Evolutionary conservation across 2,329 filamentous ascomycete genomes (phyloP).

Genomic region (Parascedosporium putredinis): DNA sequence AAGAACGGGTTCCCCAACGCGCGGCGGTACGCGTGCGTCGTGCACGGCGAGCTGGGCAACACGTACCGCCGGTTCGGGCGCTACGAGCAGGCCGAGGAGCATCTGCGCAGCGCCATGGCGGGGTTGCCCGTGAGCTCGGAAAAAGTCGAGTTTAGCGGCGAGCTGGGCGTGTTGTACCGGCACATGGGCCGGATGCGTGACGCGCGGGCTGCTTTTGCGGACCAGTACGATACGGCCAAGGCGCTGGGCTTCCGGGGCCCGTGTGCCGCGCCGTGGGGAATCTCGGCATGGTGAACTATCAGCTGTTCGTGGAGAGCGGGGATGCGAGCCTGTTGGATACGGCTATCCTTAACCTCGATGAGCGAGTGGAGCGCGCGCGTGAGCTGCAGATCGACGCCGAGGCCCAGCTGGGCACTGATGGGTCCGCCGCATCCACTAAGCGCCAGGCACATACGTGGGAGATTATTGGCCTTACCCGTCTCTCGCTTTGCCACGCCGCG

Average conservation of each 20-base stretch:
- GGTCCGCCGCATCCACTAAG: background rate
- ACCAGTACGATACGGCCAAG: constrained; percentile 20
- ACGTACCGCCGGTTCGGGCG: constrained; percentile 20
- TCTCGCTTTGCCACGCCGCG: constrained; percentile 23
- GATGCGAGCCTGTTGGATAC: constrained; percentile 15
- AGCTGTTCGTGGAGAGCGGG: constrained; percentile 16
- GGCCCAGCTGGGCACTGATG: background rate
- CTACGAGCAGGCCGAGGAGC: constrained; percentile 16
- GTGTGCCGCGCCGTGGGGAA: constrained; percentile 24
- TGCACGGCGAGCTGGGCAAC: constrained; percentile 17
- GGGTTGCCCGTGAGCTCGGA: constrained; percentile 11
- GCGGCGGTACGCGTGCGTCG: constrained; percentile 13
- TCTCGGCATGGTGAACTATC: constrained; percentile 25
- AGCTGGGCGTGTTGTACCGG: constrained; percentile 22
- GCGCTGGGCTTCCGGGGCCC: constrained; percentile 13
- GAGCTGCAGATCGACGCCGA: background rate
- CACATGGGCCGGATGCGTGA: constrained; percentile 20
- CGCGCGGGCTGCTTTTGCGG: constrained; percentile 16
- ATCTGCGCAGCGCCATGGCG: constrained; percentile 15
- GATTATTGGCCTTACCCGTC: constrained; percentile 19
- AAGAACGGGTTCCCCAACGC: constrained; percentile 8
- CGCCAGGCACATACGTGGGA: constrained; percentile 14
- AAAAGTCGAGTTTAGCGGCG: constrained; percentile 17
- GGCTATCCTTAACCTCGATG: constrained; percentile 18
- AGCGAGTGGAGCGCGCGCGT: constrained; percentile 16